Evolutionary conservation across 768 basidiomycete genomes (phyloP), one percentile per base, ranked within the genome.

Genomic region (Suillus lakei): DNA sequence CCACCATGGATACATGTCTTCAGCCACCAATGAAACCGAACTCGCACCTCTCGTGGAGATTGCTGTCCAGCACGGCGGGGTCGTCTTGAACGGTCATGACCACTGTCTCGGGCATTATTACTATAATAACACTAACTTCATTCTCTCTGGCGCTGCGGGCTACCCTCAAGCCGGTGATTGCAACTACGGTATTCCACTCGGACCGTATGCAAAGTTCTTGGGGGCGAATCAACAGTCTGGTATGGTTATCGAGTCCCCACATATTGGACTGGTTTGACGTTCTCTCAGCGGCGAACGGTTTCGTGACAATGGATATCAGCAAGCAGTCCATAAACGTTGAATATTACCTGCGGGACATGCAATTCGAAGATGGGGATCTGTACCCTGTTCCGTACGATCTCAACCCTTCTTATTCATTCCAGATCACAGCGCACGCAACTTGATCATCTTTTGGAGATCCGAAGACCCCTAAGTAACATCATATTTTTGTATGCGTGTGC

Each of bases 271-370:
- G 56, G 7, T 7, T 26, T 58, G 5, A 58, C 16, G 9, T 15
- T 26, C 16, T 4, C 36, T 39, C 36, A 58, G 56, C 56, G 36
- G 56, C 56, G 23, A 58, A 39, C 18, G 56, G 56, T 18, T 58
- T 58, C 36, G 56, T 58, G 23, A 58, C 56, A 7, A 58, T 58
- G 56, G 36, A 58, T 26, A 58, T 58, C 16, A 58, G 56, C 56
- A 26, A 18, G 13, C 56, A 58, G 26, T 38, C 3, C 23, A 26
- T 58, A 26, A 58, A 58, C 9, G n/a, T 58, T 39, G 56, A 58
- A 39, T 58, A 58, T 26, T 58, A 58, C 36, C 23, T 58, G 56
- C 56, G 56, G 16, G 55, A 58, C 55, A 58, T 58, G 55, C 3
- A 23, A 18, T 58, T 58, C 23, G 55, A 58, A 39, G 15, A 39